phyloP scores from a whole-genome alignment of 2,329 filamentous ascomycete genomes.

The Sporothrix humicola region DNA sequence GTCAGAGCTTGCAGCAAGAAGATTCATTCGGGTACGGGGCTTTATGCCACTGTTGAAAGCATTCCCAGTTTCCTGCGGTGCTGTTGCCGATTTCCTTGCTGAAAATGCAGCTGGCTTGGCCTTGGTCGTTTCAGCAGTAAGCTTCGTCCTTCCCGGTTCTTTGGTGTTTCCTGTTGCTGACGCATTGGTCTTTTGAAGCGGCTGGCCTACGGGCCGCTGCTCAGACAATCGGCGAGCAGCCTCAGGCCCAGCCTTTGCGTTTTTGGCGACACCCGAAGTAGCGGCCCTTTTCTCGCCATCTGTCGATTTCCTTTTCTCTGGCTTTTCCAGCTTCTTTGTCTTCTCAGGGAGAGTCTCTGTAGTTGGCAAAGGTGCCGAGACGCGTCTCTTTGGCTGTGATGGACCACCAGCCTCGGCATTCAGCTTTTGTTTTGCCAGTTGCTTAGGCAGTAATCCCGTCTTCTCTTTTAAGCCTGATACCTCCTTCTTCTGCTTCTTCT shows the following conservation, averaged over 20 bases:
- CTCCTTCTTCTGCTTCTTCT: conserved; percentile 23
- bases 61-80: conserved; percentile 46
- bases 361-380: not conserved
- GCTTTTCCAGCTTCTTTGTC: not conserved
- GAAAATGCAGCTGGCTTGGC: not conserved
- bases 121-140: not conserved
- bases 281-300: not conserved
- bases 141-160: not conserved
- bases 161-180: not conserved
- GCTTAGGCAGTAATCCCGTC: not conserved
- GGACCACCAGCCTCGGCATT: not conserved
- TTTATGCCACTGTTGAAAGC: conserved; percentile 54
- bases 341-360: not conserved
- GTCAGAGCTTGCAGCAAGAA: conserved; percentile 52
- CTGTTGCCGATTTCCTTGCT: not conserved
- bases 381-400: not conserved
- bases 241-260: not conserved
- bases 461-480: conserved; percentile 23
- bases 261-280: not conserved
- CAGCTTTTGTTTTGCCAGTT: conserved; percentile 12
- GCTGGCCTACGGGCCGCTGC: not conserved
- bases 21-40: conserved; percentile 45
- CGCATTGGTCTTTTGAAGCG: not conserved
- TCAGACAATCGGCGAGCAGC: not conserved
- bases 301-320: not conserved